Percentiles rank a stretch among this genome's conserved stretches.
Conservation (phyloP, 1,139 yeast genomes). For the Protomyces arabidopsidicola region DNA sequence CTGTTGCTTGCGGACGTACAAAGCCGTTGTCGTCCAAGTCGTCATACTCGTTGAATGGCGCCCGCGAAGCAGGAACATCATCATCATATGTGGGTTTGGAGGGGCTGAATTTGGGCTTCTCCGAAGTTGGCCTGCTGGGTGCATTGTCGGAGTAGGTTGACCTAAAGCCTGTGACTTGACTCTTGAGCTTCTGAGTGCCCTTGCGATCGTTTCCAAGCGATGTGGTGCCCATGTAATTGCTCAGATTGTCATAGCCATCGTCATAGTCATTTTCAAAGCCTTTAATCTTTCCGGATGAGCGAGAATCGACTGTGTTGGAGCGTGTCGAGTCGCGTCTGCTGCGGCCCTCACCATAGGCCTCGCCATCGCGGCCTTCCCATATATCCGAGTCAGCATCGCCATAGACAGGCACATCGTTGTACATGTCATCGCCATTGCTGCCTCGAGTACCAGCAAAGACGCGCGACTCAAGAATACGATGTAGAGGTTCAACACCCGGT, state of each 20-base stretch:
- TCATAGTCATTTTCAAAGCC: slow-evolving; percentile 46
- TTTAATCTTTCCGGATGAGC: slow-evolving; percentile 37
- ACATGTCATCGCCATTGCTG: slow-evolving; percentile 58
- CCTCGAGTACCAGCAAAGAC: slow-evolving; percentile 59
- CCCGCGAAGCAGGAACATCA: neutral
- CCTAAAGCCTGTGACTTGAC: slow-evolving; percentile 17
- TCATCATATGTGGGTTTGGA: neutral
- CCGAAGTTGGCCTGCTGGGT: slow-evolving; percentile 26
- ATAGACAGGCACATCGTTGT: slow-evolving; percentile 61
- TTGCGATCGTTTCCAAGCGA: slow-evolving; percentile 27
- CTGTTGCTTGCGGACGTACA: slow-evolving; percentile 1
- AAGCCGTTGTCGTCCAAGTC: slow-evolving; percentile 19
- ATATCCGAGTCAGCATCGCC: slow-evolving; percentile 42
- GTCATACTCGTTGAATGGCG: neutral
- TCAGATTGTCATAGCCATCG: slow-evolving; percentile 40
- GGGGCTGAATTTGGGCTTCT: slow-evolving; percentile 18
- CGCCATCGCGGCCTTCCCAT: slow-evolving; percentile 30
- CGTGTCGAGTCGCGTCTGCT: slow-evolving; percentile 28
- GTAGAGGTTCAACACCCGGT: slow-evolving; percentile 83
- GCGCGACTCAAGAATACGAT: slow-evolving; percentile 78
- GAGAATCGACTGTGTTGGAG: slow-evolving; percentile 30
- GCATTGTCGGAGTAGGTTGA: slow-evolving; percentile 36
- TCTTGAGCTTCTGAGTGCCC: slow-evolving; percentile 13
- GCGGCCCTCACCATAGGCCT: slow-evolving; percentile 33
- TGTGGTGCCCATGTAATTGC: slow-evolving; percentile 28